Evolutionary conservation across 2,329 filamentous ascomycete species (phyloP).

Genomic region (Cadophora gregata): DNA sequence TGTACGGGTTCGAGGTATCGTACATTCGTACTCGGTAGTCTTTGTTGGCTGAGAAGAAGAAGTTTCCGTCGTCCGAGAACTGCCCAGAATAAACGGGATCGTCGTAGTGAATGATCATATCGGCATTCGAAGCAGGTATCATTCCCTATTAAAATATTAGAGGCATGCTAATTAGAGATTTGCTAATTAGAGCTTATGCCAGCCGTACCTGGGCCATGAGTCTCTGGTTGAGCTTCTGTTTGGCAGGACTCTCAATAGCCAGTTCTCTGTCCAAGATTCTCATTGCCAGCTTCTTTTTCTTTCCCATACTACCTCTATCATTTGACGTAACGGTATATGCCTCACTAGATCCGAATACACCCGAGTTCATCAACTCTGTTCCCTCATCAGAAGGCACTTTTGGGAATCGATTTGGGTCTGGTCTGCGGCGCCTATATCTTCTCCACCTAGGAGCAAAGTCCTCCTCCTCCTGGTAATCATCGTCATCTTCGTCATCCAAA

Average conservation of each 20-base stretch:
- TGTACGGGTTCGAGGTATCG: conserved; percentile 92
- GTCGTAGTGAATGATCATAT: conserved; percentile 88
- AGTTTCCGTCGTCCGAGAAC: conserved; percentile 96
- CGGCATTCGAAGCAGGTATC: conserved; percentile 78
- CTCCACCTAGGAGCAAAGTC: conserved; percentile 48
- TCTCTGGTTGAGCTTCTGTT: conserved; percentile 63
- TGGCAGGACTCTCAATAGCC: conserved; percentile 67
- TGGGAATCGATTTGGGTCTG: conserved; percentile 71
- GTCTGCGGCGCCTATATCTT: conserved; percentile 50
- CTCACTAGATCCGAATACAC: conserved; percentile 76
- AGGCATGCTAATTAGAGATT: neutral
- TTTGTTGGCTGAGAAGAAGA: conserved; percentile 91
- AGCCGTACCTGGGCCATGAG: conserved; percentile 70
- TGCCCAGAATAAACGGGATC: conserved; percentile 91
- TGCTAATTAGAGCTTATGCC: neutral
- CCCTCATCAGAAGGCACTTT: conserved; percentile 83
- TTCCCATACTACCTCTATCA: conserved; percentile 49
- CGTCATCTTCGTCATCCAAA: neutral
- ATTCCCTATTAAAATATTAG: conserved; percentile 59
- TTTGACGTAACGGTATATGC: conserved; percentile 55
- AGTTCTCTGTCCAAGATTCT: conserved; percentile 83
- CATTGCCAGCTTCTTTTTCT: conserved; percentile 65
- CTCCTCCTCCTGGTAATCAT: conserved; percentile 31
- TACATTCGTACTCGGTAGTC: conserved; percentile 97
- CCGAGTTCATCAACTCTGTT: conserved; percentile 78